Percentiles rank a stretch among this genome's conserved stretches.
These are phyloP conservation scores for Flagelloscypha sp. DNA, from an alignment of 768 basidiomycete species.

Conservation along the genomic window DNA sequence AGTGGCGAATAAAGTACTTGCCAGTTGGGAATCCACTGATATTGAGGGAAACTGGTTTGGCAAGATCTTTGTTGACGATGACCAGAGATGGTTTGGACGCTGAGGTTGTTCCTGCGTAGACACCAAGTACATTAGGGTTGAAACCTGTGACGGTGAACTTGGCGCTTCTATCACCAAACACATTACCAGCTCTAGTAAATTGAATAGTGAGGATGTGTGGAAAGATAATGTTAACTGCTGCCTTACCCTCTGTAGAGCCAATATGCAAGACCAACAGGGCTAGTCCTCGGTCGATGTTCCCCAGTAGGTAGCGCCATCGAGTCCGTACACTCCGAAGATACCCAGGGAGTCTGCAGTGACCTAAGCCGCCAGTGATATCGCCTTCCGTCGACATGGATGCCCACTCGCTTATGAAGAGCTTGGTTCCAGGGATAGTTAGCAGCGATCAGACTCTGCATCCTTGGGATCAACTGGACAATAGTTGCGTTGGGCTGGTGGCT, in stretches of 20 bases:
- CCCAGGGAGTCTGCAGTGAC: conserved; percentile 44
- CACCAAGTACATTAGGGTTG: conserved; percentile 33
- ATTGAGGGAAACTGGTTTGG: conserved; percentile 28
- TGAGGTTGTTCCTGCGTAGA: conserved; percentile 37
- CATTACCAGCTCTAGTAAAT: conserved; percentile 40
- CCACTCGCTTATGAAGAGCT: conserved; percentile 48
- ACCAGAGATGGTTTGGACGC: conserved; percentile 34
- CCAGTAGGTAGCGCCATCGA: conserved; percentile 51
- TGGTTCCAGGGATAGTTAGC: conserved; percentile 47
- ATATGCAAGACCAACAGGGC: conserved; percentile 45
- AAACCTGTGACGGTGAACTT: conserved; percentile 35
- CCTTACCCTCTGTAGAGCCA: conserved; percentile 48
- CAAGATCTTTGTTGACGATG: conserved; percentile 44
- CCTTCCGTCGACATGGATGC: conserved; percentile 37
- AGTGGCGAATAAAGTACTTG: conserved; percentile 45
- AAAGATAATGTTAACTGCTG: not conserved
- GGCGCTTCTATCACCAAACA: conserved; percentile 34
- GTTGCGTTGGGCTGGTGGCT: conserved; percentile 41
- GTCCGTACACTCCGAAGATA: conserved; percentile 39
- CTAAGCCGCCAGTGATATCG: conserved; percentile 46
- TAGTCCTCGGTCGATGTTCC: conserved; percentile 35
- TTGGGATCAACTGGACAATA: conserved; percentile 37
- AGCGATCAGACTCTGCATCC: conserved; percentile 40
- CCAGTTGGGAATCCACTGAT: conserved; percentile 39
- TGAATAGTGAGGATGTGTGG: not conserved